Evolutionary conservation across 2,329 filamentous ascomycete species (phyloP).

Genomic region (Tolypocladium capitatum): DNA sequence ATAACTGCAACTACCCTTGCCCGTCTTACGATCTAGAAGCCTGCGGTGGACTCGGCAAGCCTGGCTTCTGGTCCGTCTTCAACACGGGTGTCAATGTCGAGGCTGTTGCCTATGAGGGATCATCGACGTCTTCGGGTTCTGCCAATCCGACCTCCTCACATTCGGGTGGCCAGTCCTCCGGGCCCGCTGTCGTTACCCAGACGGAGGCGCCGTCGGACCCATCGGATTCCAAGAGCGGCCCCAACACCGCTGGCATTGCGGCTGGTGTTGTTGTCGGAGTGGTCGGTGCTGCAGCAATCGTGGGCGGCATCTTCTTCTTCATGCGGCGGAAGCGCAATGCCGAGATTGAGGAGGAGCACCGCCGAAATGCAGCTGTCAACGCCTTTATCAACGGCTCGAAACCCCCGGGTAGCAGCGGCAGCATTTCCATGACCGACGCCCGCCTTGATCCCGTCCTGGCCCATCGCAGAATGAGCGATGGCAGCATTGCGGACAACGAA

Average conservation of each 20-base stretch:
- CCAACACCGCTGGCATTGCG: constrained; percentile 74
- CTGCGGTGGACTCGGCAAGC: constrained; percentile 34
- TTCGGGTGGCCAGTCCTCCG: constrained; percentile 4
- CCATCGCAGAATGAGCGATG: constrained; percentile 75
- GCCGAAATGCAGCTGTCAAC: constrained; percentile 65
- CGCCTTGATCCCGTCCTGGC: constrained; percentile 79
- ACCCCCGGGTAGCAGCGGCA: constrained; percentile 48
- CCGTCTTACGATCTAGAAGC: constrained; percentile 45
- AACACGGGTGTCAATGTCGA: constrained; percentile 34
- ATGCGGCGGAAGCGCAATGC: constrained; percentile 63
- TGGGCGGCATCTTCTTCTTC: constrained; percentile 59
- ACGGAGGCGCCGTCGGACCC: constrained; percentile 7
- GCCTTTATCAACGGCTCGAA: constrained; percentile 57
- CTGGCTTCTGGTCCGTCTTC: constrained; percentile 29
- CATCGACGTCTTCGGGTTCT: constrained; percentile 13
- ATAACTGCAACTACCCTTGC: constrained; percentile 53
- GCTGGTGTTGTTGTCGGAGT: constrained; percentile 81
- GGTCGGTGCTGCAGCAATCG: constrained; percentile 50
- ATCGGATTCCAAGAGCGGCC: constrained; percentile 20
- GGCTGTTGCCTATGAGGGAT: constrained; percentile 12
- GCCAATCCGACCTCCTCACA: constrained; percentile 1
- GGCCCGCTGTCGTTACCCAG: constrained; percentile 6
- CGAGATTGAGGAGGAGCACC: constrained; percentile 73
- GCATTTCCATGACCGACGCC: constrained; percentile 63
- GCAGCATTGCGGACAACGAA: constrained; percentile 92